phyloP scores from a whole-genome alignment of 306 rosid species.

The Sphenostylis stenocarpa region DNA sequence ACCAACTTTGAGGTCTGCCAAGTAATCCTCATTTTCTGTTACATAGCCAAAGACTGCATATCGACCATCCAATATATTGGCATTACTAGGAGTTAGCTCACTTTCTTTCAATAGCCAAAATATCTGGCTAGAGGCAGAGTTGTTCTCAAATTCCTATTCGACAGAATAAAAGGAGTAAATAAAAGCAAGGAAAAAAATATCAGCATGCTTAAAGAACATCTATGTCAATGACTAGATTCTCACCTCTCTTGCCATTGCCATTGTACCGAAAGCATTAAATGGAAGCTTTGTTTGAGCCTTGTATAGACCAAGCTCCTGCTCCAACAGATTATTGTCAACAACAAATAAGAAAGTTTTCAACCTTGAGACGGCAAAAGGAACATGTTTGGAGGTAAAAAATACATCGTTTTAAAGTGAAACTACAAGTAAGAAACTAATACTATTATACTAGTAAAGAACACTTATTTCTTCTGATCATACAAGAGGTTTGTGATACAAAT shows the following conservation, averaged over 20 bases:
- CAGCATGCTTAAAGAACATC: not conserved
- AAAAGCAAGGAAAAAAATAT: not conserved
- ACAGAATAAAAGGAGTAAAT: not conserved
- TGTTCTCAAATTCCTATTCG: constrained; percentile 83
- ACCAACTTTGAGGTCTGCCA: constrained; percentile 96
- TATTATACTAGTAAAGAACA: not conserved
- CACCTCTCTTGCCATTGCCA: constrained; percentile 99
- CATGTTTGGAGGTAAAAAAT: not conserved
- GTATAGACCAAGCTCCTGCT: constrained; percentile 96
- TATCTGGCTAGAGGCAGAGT: constrained; percentile 89
- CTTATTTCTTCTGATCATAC: not conserved
- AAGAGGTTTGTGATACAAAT: not conserved
- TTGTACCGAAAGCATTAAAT: constrained; percentile 96
- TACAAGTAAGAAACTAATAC: not conserved
- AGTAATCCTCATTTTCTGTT: constrained; percentile 74
- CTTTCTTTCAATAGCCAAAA: constrained; percentile 98
- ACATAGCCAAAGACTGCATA: constrained; percentile 89
- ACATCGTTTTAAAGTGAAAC: not conserved
- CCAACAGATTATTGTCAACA: constrained; percentile 18
- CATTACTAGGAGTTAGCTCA: constrained; percentile 93
- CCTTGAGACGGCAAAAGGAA: not conserved
- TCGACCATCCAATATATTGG: constrained; percentile 94
- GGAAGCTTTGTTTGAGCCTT: constrained; percentile 98
- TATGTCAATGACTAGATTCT: constrained; percentile 28
- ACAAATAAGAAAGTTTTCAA: constrained; percentile 16